Conservation (phyloP, 352 stramenopile genomes). For the Thalassiosira mediterranea region DNA sequence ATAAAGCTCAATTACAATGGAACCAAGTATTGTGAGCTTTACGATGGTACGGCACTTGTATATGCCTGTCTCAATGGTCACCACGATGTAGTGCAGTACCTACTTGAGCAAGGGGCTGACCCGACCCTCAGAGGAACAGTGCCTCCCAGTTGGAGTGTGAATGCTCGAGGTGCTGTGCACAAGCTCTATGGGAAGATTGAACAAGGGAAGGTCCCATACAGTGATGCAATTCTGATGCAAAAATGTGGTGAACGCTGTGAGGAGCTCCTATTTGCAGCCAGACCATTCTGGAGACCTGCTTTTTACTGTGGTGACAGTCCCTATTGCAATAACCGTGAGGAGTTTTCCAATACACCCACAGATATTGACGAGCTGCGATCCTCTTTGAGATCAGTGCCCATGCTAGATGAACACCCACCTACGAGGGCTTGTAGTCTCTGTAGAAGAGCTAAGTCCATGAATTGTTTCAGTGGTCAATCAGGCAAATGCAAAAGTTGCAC, state of each 20-base stretch:
- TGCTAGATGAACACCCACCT: neutral
- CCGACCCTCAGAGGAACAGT: constrained; percentile 9
- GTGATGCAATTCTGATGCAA: neutral
- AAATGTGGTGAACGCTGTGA: neutral
- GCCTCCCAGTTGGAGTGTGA: neutral
- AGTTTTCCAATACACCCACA: neutral
- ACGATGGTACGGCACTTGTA: constrained; percentile 4
- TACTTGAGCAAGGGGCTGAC: constrained; percentile 21
- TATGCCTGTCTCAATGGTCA: constrained; percentile 8
- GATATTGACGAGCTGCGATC: neutral
- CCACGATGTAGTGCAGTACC: constrained; percentile 17
- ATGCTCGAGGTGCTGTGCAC: neutral
- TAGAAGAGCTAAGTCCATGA: neutral
- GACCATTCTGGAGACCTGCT: neutral
- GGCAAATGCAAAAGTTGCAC: too few relatives aligned
- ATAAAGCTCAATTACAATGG: constrained; percentile 2
- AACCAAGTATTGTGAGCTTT: neutral
- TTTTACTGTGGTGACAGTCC: neutral
- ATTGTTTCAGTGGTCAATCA: neutral
- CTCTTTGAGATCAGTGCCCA: neutral
- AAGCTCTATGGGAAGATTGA: constrained; percentile 1
- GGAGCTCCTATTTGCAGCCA: neutral
- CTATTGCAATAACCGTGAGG: neutral
- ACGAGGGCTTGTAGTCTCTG: neutral
- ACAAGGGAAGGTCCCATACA: neutral